A percentile compares a stretch with the other conserved stretches of the same genome.
Conservation (phyloP, 306 rosid genomes). For the Luffa aegyptiaca region DNA sequence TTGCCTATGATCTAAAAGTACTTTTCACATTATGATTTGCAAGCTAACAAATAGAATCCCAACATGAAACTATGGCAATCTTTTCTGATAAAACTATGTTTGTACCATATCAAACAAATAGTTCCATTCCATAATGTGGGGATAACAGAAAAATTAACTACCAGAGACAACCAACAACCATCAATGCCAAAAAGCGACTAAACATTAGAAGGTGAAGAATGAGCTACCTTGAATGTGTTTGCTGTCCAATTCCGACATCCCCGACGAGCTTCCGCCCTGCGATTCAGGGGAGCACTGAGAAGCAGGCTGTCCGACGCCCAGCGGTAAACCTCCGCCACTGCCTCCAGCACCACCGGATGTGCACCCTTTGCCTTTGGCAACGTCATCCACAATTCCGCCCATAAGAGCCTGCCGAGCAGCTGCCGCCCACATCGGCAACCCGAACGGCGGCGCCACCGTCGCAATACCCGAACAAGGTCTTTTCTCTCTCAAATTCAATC, state of each 20-base stretch:
- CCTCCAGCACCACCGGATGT: not conserved
- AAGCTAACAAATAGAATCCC: not conserved
- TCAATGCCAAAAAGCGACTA: not conserved
- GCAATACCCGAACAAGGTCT: not conserved
- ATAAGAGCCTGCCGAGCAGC: conserved; percentile 34
- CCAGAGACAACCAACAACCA: not conserved
- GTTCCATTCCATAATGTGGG: not conserved
- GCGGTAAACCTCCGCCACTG: conserved; percentile 22
- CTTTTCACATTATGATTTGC: not conserved
- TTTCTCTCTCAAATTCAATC: conserved; percentile 20
- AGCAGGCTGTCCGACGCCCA: conserved; percentile 31
- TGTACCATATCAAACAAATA: not conserved
- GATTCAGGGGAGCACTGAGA: conserved; percentile 73
- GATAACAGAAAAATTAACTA: not conserved
- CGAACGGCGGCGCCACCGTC: conserved; percentile 16
- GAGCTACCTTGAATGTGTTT: conserved; percentile 49
- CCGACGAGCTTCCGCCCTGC: conserved; percentile 75
- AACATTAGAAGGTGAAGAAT: not conserved
- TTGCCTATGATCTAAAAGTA: not conserved
- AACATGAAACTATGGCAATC: not conserved
- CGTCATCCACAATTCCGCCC: conserved; percentile 17
- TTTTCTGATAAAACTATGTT: not conserved
- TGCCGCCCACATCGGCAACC: conserved; percentile 28
- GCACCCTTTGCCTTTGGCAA: conserved; percentile 32
- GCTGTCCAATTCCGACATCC: conserved; percentile 74